Evolutionary conservation across 768 basidiomycete species (phyloP), one percentile per base, ranked within the genome.

Genomic region (Suillus brevipes): DNA sequence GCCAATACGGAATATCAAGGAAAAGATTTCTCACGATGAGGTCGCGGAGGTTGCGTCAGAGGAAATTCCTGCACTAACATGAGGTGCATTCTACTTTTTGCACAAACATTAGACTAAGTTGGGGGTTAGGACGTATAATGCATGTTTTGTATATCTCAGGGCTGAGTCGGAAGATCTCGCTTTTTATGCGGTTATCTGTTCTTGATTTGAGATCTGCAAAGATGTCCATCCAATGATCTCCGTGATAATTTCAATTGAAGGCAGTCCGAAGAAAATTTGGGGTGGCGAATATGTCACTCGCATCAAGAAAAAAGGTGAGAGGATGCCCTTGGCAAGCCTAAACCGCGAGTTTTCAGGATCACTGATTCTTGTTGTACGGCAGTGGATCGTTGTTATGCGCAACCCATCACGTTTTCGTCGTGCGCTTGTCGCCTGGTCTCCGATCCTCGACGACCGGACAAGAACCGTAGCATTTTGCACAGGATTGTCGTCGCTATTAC

Each of bases 1-100:
- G 75, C 82, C 84, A 61, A 91, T 94, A 77, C 87, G 89, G 64
- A 84, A 80, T 64, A 84, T 91, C 68, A 79, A 84, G 68, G 89
- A 92, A 71, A 85, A 88, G 59, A 73, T 91, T 68, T 81, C 87
- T 62, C 86, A 87, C 63, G 85, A 89, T 60, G 59, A 55, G 25
- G 50, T 60, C 43, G 36, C 42, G 16, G 61, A 64, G 56, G 61
- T 50, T 20, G 49, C 36, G 5, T 43, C 60, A 34, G 61, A 68
- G 55, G 53, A 60, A n/a, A 52, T 67, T 14, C 57, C 66, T 49
- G 64, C 59, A 50, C 59, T 64, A 25, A 64, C 64, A 56, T 69
- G 65, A 69, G 45, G 57, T 36, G 40, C 65, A 23, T 42, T n/a
- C 60, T 36, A 61, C 40, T 58, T 61, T 58, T 45, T 58, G 56